These are phyloP conservation scores for Emiliania huxleyi DNA, from an alignment of 78 protist genomes.

Conservation along the genomic window DNA sequence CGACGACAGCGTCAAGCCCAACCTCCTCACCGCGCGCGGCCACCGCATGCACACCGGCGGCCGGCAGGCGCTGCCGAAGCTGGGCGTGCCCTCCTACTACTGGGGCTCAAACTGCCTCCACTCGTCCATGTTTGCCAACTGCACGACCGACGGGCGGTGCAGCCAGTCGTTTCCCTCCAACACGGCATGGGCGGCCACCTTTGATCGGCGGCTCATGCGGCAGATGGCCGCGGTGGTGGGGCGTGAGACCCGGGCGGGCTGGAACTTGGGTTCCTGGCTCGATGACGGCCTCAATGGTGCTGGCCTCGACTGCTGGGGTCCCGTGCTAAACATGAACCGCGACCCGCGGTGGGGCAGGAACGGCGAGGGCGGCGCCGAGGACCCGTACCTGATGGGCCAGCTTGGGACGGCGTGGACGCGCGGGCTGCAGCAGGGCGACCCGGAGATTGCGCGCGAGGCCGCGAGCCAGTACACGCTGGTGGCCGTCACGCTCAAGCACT, in stretches of 20 bases:
- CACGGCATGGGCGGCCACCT: slow-evolving; percentile 4
- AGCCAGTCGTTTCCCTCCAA: slow-evolving; percentile 12
- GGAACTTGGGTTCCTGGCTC: neutral
- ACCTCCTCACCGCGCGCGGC: slow-evolving; percentile 10
- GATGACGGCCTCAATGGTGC: neutral
- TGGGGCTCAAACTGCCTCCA: slow-evolving; percentile 49
- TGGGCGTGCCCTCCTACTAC: slow-evolving; percentile 27
- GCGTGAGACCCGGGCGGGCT: slow-evolving; percentile 1
- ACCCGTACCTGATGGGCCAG: neutral
- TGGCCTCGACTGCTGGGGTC: slow-evolving; percentile 27
- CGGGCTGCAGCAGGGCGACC: neutral
- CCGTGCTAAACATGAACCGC: neutral
- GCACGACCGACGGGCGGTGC: slow-evolving; percentile 14
- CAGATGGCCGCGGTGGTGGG: slow-evolving; percentile 23
- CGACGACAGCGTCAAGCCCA: neutral
- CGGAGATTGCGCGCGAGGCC: no score
- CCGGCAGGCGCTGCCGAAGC: neutral
- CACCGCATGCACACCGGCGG: neutral
- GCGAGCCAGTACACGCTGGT: neutral
- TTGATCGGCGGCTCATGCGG: neutral
- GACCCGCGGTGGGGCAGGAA: slow-evolving; percentile 42
- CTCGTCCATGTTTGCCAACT: neutral
- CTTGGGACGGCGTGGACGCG: neutral
- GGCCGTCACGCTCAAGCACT: slow-evolving; percentile 31
- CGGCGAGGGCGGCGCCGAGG: slow-evolving; percentile 32